Conservation (phyloP, 768 basidiomycete species). For the Lyophyllum shimeji region DNA sequence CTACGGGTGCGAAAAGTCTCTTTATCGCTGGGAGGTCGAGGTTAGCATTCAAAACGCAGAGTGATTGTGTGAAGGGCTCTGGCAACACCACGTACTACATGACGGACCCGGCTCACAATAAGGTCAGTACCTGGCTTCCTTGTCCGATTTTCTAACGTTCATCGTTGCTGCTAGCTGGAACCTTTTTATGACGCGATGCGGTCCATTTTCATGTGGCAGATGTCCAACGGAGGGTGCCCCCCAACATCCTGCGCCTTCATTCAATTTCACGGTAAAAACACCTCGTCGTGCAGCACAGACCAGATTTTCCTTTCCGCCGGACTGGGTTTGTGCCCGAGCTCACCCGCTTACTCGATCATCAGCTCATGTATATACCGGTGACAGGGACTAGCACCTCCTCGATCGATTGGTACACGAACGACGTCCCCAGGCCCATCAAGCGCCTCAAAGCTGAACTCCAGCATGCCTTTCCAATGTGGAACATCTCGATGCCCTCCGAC, state of each 20-base stretch:
- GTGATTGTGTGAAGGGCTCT: conserved; percentile 31
- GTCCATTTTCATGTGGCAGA: conserved; percentile 41
- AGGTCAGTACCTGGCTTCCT: conserved; percentile 24
- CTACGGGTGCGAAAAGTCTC: conserved; percentile 39
- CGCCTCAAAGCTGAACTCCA: conserved; percentile 31
- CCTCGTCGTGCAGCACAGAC: conserved; percentile 35
- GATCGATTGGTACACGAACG: conserved; percentile 37
- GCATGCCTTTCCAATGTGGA: conserved; percentile 33
- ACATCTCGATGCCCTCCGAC: conserved; percentile 38
- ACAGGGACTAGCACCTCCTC: conserved; percentile 23
- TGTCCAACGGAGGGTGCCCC: conserved; percentile 35
- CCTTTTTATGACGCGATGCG: conserved; percentile 42
- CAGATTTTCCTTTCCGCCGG: conserved; percentile 46
- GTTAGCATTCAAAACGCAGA: conserved; percentile 29
- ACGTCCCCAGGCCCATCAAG: conserved; percentile 32
- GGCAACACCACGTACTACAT: conserved; percentile 29
- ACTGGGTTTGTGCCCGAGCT: conserved; percentile 31
- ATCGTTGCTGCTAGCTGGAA: no score
- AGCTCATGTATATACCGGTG: neutral
- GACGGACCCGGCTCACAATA: conserved; percentile 50
- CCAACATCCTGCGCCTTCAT: conserved; percentile 40
- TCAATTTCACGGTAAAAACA: conserved; percentile 47
- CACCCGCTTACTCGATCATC: neutral
- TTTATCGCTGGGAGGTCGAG: conserved; percentile 40
- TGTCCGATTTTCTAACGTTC: neutral